Percentiles rank a stretch among this genome's conserved stretches.
phyloP scores from a whole-genome alignment of 495 filamentous ascomycete genomes.

The Xylaria intraflava region DNA sequence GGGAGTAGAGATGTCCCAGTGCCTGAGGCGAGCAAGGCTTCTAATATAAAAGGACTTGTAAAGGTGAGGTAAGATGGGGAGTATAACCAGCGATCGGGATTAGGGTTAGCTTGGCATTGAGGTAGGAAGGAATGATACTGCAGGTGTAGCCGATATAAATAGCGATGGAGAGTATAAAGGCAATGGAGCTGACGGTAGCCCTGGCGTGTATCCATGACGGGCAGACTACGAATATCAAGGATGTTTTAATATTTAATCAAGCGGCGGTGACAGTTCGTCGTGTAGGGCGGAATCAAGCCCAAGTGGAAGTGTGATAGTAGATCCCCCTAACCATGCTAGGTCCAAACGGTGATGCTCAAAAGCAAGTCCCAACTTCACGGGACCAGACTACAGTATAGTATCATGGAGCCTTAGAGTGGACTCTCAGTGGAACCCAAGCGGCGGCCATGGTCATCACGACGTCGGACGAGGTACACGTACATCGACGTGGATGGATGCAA shows the following conservation, averaged over 20 bases:
- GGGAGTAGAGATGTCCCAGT: conserved; percentile 2
- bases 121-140: conserved; percentile 15
- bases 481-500: conserved; percentile 23
- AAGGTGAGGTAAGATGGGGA: conserved; percentile 19
- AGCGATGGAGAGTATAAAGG: conserved; percentile 4
- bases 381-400: conserved; percentile 19
- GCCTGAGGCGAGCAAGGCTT: conserved; percentile 7
- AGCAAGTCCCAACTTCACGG: conserved; percentile 28
- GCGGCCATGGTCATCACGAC: conserved; percentile 8
- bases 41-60: conserved; percentile 4
- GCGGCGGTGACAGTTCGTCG: conserved; percentile 28
- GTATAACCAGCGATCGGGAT: conserved; percentile 6
- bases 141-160: neutral
- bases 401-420: conserved; percentile 26
- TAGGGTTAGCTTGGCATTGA: conserved; percentile 7
- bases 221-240: conserved; percentile 30
- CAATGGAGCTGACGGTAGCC: conserved; percentile 14
- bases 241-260: conserved; percentile 29
- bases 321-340: conserved; percentile 30
- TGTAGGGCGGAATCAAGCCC: conserved; percentile 28
- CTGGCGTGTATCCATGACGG: conserved; percentile 20
- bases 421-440: conserved; percentile 22
- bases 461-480: conserved; percentile 20
- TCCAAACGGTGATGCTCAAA: conserved; percentile 33
- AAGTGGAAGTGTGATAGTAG: conserved; percentile 22